phyloP scores from a whole-genome alignment of 768 basidiomycete genomes.

The Pleurotus salmoneostramineus region DNA sequence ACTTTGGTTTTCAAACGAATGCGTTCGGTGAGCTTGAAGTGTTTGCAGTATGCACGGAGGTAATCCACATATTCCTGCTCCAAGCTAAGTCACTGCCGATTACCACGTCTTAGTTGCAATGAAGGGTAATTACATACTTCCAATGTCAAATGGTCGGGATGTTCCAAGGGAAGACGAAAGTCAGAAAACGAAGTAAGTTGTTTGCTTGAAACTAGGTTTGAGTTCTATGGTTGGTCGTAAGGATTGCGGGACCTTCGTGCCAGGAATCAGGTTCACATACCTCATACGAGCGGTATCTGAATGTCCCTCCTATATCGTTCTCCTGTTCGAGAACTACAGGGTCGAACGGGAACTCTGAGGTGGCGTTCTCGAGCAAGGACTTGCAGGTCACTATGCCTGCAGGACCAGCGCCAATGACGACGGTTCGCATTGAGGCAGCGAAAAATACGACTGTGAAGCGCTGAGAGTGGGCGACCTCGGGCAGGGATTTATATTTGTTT shows the following conservation, averaged over 20 bases:
- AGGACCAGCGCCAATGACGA: conserved; percentile 44
- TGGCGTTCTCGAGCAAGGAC: conserved; percentile 36
- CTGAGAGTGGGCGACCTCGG: background rate
- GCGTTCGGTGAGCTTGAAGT: conserved; percentile 34
- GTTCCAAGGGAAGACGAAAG: conserved; percentile 44
- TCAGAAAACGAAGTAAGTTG: conserved; percentile 60
- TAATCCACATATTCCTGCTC: conserved; percentile 46
- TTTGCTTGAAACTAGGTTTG: conserved; percentile 51
- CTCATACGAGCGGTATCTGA: conserved; percentile 45
- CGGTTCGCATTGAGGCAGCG: conserved; percentile 20
- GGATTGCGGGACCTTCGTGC: background rate
- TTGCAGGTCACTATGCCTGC: conserved; percentile 48
- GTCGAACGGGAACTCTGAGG: conserved; percentile 38
- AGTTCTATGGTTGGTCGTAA: conserved; percentile 27
- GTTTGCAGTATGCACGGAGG: conserved; percentile 37
- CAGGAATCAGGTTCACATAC: conserved; percentile 14
- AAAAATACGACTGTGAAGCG: background rate
- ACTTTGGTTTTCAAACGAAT: conserved; percentile 36
- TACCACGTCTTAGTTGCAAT: background rate
- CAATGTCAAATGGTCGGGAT: conserved; percentile 45
- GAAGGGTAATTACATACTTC: conserved; percentile 19
- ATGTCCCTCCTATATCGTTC: conserved; percentile 48
- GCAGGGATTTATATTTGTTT: too few species aligned
- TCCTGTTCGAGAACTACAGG: conserved; percentile 46
- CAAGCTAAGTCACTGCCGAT: background rate